Base-by-base conservation (phyloP, 257 asterid species). In the Asclepias syriaca region DNA sequence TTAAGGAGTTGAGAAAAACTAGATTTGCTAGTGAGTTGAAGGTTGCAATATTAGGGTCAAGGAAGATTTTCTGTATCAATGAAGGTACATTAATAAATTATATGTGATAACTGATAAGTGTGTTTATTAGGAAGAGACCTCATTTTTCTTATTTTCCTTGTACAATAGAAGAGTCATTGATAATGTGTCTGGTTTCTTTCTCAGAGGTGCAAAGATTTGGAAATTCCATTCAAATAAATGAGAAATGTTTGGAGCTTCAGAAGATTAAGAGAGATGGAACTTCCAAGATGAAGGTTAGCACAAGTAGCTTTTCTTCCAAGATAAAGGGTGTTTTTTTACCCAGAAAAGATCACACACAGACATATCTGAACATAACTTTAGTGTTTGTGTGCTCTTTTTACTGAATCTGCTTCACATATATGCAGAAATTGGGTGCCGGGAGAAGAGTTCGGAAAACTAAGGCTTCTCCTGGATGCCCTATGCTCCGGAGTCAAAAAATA, bases 211-310 rank as follows among this genome's bases (percentile, higher is more conserved):
- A 83, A 85, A 88, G 79, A 83, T 87, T 89, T 55, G 90, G 98
- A 66, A 88, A 77, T 68, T 46, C 95, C 50, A 76, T 87, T 73
- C 87, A 85, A 69, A 88, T 95, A 73, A 95, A 90, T 64, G 99
- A 95, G 90, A 82, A 86, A 81, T 95, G 99, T 78, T 78, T 85
- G 87, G 96, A 88, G 82, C 98, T 95, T 85, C 99, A 95, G 82
- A 91, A 86, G 84, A 84, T 68, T 68, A 92, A 81, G 87, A 91
- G 78, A 72, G 69, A 72, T 29, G 80, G 73, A 74, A 74, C 85
- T 74, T 86, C 97, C 65, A 91, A 88, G 80, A 78, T 75, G 78
- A 92, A 85, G 98, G 99, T 91, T 71, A 27, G 69, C 43, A 27
- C 72, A 66, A 29, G 27, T 72, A 68, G 69, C 37, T 73, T 70